Evolutionary conservation across 208 protist genomes (phyloP).

Genomic region (Trypanosomatidae sp.): DNA sequence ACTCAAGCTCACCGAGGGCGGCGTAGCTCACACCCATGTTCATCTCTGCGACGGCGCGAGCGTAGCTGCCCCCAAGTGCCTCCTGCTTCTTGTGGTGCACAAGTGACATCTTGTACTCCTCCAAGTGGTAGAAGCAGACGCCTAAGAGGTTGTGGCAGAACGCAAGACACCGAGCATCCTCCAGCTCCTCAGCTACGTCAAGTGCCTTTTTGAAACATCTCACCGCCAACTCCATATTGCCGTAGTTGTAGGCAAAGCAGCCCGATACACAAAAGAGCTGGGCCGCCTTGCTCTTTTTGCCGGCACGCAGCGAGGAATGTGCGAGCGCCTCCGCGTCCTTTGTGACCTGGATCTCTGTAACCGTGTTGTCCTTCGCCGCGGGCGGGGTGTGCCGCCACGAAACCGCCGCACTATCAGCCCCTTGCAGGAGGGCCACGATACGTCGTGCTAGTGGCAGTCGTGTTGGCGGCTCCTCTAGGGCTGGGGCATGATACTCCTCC

Average conservation of each 20-base stretch:
- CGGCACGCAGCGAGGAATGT: slow-evolving; percentile 52
- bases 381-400: slow-evolving; percentile 34
- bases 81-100: slow-evolving; percentile 87
- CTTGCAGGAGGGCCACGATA: slow-evolving; percentile 74
- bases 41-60: slow-evolving; percentile 74
- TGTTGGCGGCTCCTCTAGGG: slow-evolving; percentile 66
- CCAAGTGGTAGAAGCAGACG: slow-evolving; percentile 67
- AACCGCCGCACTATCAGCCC: slow-evolving; percentile 49
- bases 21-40: slow-evolving; percentile 89
- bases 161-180: slow-evolving; percentile 56
- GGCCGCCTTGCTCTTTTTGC: slow-evolving; percentile 51
- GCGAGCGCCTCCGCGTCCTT: slow-evolving; percentile 69
- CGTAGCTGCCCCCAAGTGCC: slow-evolving; percentile 75
- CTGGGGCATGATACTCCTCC: slow-evolving; percentile 65
- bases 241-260: slow-evolving; percentile 83
- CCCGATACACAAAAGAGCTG: slow-evolving; percentile 55
- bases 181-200: slow-evolving; percentile 48
- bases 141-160: slow-evolving; percentile 90
- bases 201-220: slow-evolving; percentile 55
- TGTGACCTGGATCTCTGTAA: slow-evolving; percentile 45
- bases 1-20: slow-evolving; percentile 77
- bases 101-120: slow-evolving; percentile 73
- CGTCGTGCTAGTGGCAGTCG: slow-evolving; percentile 58
- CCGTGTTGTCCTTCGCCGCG: slow-evolving; percentile 14
- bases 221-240: slow-evolving; percentile 72